Evolutionary conservation across 805 yeast genomes (phyloP), one percentile per base, ranked within the genome.

Genomic region (Debaryomyces tyrocola): DNA sequence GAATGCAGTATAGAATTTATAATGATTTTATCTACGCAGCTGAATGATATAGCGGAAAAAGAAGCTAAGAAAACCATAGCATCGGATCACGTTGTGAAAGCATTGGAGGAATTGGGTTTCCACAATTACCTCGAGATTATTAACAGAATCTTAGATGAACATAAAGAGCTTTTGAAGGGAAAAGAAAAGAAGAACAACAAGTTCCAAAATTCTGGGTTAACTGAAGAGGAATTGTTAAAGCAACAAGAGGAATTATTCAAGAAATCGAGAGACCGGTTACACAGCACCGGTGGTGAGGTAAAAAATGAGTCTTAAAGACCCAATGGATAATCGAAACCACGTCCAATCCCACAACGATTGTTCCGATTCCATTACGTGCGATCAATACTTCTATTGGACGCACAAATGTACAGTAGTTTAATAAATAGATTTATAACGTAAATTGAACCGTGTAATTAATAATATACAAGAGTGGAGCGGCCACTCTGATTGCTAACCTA

Each of bases 1-100:
- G 97, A 94, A 62, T 92, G 97, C 65, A 90, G 97, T 58, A 90
- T 94, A 46, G 97, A 90, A 67, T 92, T 94, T 64, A 85, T 94
- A 49, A 92, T 94, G 96, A 89, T 92, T 48, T 73, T 92, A 37
- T 87, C 97, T 9, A 89, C 96, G 2, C 96, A 90, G 68, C 85
- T 92, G 46, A 91, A 92, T 58, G 98, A 94, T 51, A 90, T 94
- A 54, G 98, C 98, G 1, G 98, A 94, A 57, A 87, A 86, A 57
- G 99, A 94, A 63, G 83, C 95, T 44, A 94, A 94, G 66, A 94
- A 94, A 67, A 94, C 99, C 2, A 94, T 94, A 37, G 96, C 97
- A 0, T 86, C 96, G 1, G 99, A 94, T 63, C 99, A 94, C 63
- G 97, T 94, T 33, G 78, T 92, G 52, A 87, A 85, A 59, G 97